Evolutionary conservation across 2,329 filamentous ascomycete genomes (phyloP), one percentile per base, ranked within the genome.

Genomic region (Cryphonectria radicalis): DNA sequence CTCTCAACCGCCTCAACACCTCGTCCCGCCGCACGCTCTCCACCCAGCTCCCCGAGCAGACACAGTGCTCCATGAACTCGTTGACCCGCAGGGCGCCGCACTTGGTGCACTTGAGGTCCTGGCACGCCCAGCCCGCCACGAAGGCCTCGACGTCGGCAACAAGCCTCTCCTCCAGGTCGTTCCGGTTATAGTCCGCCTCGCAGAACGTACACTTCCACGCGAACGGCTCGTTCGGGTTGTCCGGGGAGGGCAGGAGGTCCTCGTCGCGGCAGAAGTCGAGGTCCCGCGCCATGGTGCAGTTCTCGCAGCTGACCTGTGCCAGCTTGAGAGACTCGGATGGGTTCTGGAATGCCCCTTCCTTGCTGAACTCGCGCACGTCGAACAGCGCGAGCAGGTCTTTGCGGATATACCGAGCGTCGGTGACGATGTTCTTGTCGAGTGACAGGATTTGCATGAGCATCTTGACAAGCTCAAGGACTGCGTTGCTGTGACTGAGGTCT

Each of bases 11-110:
- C 78, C 85, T 88, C 77, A 88, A 81, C 37, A 95, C 83, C 40
- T 92, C 92, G 42, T 87, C 89, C 74, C 87, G 86, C 75, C 91
- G 88, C 72, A 95, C 85, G 28, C 90, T 93, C 74, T 89, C 89
- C 25, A 86, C 87, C 96, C 96, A 99, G 72, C 88, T 88, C 4
- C 96, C 96, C 73, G 93, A 93, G 84, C 96, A 99, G 14, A 91
- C 92, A 81, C 97, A 99, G 81, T 98, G 95, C 80, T 98, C 95
- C 90, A 96, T 94, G 77, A 98, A 97, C 77, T 98, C 95, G 79
- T 97, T 98, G 57, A 93, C 86, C 78, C 94, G 85, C 55, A 97
- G 81, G 76, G 93, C 93, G 43, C 87, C 89, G 79, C 90, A 92
- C 72, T 87, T 86, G 42, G 77, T 79, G 75, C 96, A 99, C 81